Evolutionary conservation across 495 filamentous ascomycete species (phyloP), one percentile per base, ranked within the genome.

Genomic region (Elasticomyces elasticus): DNA sequence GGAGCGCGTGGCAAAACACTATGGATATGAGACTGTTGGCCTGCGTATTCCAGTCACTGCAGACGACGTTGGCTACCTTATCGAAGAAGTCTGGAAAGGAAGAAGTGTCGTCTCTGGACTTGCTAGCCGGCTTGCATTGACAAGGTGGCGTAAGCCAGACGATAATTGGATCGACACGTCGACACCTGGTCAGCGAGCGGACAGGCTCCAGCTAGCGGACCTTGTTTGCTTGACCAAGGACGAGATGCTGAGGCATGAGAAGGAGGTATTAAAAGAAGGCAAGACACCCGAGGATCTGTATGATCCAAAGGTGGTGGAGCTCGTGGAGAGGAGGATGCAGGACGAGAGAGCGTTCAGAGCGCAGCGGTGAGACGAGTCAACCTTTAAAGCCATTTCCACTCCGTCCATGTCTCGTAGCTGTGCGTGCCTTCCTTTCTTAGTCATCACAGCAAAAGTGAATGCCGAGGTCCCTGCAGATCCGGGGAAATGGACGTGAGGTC

Each of bases 161-260:
- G 70, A 64, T 7, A 72, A 68, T 61, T 31, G 67, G 52, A 42
- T 74, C 24, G 67, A 74, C 48, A 56, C 43, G 33, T 37, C 51
- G 2, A 62, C 66, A 10, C 63, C 63, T 1, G 82, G 86, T 26
- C 89, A 96, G 65, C 87, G 83, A 56, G 78, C 76, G 24, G 74
- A 82, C 5, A 76, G 75, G 19, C 54, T 94, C 9, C 65, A 74
- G 42, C 64, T 89, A 51, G 75, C 75, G 23, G 83, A 95, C 26
- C 67, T 99, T 30, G 92, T 97, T 4, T 86, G 86, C 61, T 89
- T 99, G 89, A 97, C 94, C 7, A 96, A 92, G 68, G 91, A 97
- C 55, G 92, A 97, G 66, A 84, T 82, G n/a, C 71, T 76, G 11
- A 73, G 74, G 49, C 92, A 98, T 64, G 86, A 91, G 64, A 82